phyloP scores from a whole-genome alignment of 129 eudicot species.

The Artemisia annua region DNA sequence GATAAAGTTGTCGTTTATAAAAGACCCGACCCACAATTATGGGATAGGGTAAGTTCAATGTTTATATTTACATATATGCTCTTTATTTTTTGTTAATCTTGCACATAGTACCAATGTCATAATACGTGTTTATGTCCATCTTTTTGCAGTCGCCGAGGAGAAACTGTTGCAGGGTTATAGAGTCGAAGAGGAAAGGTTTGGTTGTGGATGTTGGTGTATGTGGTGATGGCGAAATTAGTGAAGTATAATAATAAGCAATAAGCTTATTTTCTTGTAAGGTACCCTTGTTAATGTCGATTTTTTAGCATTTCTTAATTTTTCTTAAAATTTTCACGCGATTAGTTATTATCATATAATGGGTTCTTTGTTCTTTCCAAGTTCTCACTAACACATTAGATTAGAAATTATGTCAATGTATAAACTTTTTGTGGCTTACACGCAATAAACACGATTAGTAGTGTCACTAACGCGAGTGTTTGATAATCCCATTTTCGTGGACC shows the following conservation, averaged over 20 bases:
- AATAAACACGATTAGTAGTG: constrained; percentile 27
- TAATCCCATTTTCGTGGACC: background rate
- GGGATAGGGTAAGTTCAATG: constrained; percentile 76
- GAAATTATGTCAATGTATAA: constrained; percentile 40
- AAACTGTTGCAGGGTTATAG: constrained; percentile 74
- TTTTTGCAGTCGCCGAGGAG: constrained; percentile 74
- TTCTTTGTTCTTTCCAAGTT: constrained; percentile 30
- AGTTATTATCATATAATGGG: constrained; percentile 17
- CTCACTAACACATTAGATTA: constrained; percentile 36
- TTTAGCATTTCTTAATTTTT: constrained; percentile 32
- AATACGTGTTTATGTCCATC: background rate
- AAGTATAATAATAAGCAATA: constrained; percentile 35
- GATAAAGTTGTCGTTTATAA: constrained; percentile 68
- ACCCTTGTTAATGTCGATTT: constrained; percentile 34
- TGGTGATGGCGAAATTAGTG: constrained; percentile 62
- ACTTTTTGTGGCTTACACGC: constrained; percentile 26
- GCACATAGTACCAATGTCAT: background rate
- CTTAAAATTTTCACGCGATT: constrained; percentile 20
- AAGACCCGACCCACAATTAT: constrained; percentile 72
- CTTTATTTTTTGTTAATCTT: background rate
- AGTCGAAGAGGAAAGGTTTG: constrained; percentile 54
- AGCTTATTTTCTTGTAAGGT: constrained; percentile 38
- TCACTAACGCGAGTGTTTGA: background rate
- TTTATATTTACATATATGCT: background rate
- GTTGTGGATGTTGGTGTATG: constrained; percentile 74